A percentile compares a stretch with the other conserved stretches of the same genome.
phyloP scores from a whole-genome alignment of 2,329 filamentous ascomycete genomes.

The Colletotrichum sp. region DNA sequence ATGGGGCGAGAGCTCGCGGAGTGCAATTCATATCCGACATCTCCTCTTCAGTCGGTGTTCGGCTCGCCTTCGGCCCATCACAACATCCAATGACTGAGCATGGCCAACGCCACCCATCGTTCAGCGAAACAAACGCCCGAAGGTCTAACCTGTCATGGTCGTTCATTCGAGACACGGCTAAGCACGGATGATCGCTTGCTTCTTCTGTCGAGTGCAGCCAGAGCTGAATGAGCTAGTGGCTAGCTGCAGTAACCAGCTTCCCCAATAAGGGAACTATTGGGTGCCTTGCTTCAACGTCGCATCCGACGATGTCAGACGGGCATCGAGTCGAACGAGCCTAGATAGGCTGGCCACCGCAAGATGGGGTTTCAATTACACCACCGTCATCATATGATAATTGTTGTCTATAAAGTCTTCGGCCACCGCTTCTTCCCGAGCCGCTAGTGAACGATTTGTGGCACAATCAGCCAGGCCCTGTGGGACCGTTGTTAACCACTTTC shows the following conservation, averaged over 20 bases:
- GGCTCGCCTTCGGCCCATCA: neutral
- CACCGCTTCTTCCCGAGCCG: neutral
- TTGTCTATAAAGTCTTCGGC: neutral
- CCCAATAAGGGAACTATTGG: neutral
- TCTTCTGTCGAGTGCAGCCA: neutral
- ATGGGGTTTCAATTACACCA: neutral
- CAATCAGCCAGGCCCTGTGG: neutral
- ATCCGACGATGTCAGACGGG: neutral
- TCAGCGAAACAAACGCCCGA: neutral
- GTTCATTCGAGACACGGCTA: neutral
- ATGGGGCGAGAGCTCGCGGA: neutral
- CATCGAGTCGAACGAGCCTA: neutral
- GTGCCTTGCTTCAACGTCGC: neutral
- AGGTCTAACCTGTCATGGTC: neutral
- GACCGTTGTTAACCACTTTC: neutral
- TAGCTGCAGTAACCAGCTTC: neutral
- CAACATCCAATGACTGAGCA: neutral
- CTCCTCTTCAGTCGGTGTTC: neutral
- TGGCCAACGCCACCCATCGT: neutral
- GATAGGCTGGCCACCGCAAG: neutral
- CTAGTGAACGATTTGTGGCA: neutral
- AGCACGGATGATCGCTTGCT: neutral
- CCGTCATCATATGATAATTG: neutral
- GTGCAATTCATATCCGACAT: neutral
- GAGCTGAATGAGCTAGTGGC: neutral